These are phyloP conservation scores for Diaporthe sp. DNA, from an alignment of 2,329 filamentous ascomycete species.

Conservation along the genomic window DNA sequence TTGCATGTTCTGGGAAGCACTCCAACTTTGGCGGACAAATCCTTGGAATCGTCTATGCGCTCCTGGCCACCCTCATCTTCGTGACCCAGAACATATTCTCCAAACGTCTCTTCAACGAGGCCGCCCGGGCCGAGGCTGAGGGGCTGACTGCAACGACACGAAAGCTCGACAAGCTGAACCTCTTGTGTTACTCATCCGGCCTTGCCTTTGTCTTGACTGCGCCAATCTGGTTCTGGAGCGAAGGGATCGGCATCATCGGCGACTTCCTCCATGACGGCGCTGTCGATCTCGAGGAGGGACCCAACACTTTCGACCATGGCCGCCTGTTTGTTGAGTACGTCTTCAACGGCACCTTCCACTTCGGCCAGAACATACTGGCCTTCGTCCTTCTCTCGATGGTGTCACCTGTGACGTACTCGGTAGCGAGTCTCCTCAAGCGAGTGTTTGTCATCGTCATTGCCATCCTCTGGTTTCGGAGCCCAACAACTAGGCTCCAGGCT, in stretches of 20 bases:
- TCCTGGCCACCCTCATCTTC: constrained; percentile 92
- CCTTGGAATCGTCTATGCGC: constrained; percentile 89
- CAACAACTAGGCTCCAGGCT: constrained; percentile 86
- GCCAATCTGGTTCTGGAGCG: constrained; percentile 94
- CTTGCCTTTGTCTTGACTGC: constrained; percentile 89
- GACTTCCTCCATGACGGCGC: constrained; percentile 88
- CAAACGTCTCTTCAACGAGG: constrained; percentile 97
- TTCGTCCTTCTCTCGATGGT: constrained; percentile 94
- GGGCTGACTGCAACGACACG: constrained; percentile 72
- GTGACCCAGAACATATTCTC: constrained; percentile 99
- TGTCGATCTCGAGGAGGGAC: constrained; percentile 71
- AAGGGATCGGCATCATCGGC: constrained; percentile 82
- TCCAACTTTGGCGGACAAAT: constrained; percentile 83
- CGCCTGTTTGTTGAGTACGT: constrained; percentile 86
- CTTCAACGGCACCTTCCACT: constrained; percentile 98
- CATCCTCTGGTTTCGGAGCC: constrained; percentile 95
- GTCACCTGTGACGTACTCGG: constrained; percentile 96
- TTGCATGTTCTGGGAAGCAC: constrained; percentile 90
- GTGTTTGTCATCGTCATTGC: constrained; percentile 97
- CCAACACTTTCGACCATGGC: constrained; percentile 82
- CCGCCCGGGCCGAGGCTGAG: constrained; percentile 86
- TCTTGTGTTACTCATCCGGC: constrained; percentile 96
- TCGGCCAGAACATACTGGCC: constrained; percentile 94
- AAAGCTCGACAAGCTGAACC: constrained; percentile 96
- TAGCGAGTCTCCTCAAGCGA: constrained; percentile 95